Conservation (phyloP, 805 yeast genomes). For the Starmera quercuum region DNA sequence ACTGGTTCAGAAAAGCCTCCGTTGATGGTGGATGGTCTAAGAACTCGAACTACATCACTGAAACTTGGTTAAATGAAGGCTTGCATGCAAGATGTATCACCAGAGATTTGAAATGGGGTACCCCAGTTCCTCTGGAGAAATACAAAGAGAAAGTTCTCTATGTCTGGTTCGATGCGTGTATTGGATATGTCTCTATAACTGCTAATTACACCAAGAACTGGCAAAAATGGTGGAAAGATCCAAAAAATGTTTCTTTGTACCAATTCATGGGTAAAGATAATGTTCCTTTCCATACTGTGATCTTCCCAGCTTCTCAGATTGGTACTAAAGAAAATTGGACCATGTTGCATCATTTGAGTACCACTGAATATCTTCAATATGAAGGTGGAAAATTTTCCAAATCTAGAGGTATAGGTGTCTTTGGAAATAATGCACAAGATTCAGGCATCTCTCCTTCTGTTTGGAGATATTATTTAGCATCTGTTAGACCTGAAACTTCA, state of each 20-base stretch:
- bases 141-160: constrained; percentile 86
- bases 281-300: constrained; percentile 97
- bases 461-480: constrained; percentile 94
- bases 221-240: constrained; percentile 92
- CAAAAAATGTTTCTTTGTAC: constrained; percentile 80
- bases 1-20: constrained; percentile 67
- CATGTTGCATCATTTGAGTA: constrained; percentile 78
- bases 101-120: constrained; percentile 97
- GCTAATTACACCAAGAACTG: constrained; percentile 80
- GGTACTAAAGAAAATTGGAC: constrained; percentile 93
- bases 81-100: constrained; percentile 92
- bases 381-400: constrained; percentile 98
- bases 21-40: constrained; percentile 83
- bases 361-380: constrained; percentile 95
- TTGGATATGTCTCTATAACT: constrained; percentile 94
- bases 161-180: constrained; percentile 99
- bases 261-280: constrained; percentile 99
- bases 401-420: constrained; percentile 96
- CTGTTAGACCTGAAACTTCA: constrained; percentile 89
- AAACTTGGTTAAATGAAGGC: constrained; percentile 92
- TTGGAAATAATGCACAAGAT: constrained; percentile 94
- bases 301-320: constrained; percentile 87
- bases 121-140: constrained; percentile 89
- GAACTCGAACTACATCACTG: constrained; percentile 81
- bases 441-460: constrained; percentile 88